Evolutionary conservation across 108 stramenopile species (phyloP), one percentile per base, ranked within the genome.

Genomic region (Hondaea fermentalgiana): DNA sequence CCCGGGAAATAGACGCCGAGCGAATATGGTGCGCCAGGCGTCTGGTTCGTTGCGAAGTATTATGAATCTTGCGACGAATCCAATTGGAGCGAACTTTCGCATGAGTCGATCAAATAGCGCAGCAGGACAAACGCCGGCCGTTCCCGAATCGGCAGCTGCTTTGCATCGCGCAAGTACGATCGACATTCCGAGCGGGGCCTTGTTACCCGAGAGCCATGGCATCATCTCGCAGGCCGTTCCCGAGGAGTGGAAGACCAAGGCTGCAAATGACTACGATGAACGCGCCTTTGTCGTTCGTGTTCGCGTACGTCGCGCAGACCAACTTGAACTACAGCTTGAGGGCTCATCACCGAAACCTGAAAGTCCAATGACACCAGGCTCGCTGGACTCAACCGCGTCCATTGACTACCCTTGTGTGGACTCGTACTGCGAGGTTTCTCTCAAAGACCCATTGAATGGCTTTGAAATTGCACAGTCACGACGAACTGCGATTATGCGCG

Each of bases 1-100:
- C 12, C 10, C 64, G 10, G 42, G 64, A 42, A 69, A 28, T 42
- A 14, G 64, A 8, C 8, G 64, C 6, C 64, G 64, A 14, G 42
- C 64, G 14, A 69, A 69, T 45, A 83, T 83, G 76, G 76, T 83
- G n/a, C 76, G 76, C 51, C 76, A 83, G 12, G 76, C 76, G 19
- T 83, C 76, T 6, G 76, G 76, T 23, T 83, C 76, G 19, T 23
- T 83, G 49, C 45, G 76, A 16, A 12, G 2, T 12, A 53, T 83
- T 28, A 83, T 83, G 6, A 35, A 45, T 6, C 45, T 83, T 17
- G 76, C 76, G 49, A 53, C 76, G 8, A 35, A 6, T 53, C 76
- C 76, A 83, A 83, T 83, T 43, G 51, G 23, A 45, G 76, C 25
- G 19, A 83, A 83, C 51, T 83, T 83, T 35, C 12, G 76, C 6